Conservation (phyloP, 371 early-diverging fungal species). For the Batkoa obscura region DNA sequence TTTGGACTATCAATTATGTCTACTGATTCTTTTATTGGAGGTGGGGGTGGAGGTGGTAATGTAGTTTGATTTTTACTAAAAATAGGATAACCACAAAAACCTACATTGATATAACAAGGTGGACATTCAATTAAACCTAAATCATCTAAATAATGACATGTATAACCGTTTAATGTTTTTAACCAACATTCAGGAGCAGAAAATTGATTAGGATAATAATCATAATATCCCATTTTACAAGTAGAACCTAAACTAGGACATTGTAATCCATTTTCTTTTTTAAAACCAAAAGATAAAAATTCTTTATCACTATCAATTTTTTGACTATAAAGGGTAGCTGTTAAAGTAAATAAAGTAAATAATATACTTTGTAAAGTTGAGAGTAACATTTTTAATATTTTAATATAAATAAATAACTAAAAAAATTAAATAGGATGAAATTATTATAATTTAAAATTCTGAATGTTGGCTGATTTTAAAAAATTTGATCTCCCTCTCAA, state of each 20-base stretch:
- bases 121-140: background rate
- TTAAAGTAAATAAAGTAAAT: background rate
- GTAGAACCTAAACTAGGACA: background rate
- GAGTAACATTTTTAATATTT: too few species aligned
- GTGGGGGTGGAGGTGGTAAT: background rate
- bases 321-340: background rate
- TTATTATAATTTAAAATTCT: too few species aligned
- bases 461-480: too few species aligned
- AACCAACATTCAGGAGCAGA: conserved; percentile 1
- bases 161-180: background rate
- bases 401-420: too few species aligned
- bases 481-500: too few species aligned
- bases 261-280: background rate
- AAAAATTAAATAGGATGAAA: too few species aligned
- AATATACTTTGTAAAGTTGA: too few species aligned
- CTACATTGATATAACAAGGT: background rate
- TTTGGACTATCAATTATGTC: background rate
- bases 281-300: background rate
- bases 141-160: background rate
- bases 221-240: background rate
- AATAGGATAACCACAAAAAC: background rate
- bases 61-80: background rate
- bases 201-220: background rate
- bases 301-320: background rate
- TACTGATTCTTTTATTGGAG: background rate